Base-by-base conservation (phyloP, 495 filamentous ascomycete genomes). In the Cercophora newfieldiana region DNA sequence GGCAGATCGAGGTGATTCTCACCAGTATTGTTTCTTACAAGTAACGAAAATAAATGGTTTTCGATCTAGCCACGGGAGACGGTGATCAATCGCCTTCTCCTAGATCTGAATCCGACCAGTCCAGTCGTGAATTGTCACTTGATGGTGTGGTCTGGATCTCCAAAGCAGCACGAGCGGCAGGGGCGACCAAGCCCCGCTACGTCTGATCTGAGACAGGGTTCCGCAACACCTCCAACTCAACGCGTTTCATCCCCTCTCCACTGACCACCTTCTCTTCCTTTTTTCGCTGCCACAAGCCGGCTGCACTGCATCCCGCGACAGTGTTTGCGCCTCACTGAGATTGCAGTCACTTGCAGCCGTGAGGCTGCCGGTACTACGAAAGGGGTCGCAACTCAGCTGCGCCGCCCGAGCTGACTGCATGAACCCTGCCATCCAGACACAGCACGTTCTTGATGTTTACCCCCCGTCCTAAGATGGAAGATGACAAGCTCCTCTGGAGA, bases 311-410 rank as follows among this genome's bases (percentile, higher is more conserved):
- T 31, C 47, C 60, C 26, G 47, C 47, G 22, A 50, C 44, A 62
- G 49, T 21, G 44, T n/a, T 7, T 28, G 21, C 28, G 3, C 14
- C n/a, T 16, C 44, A 16, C 16, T 6, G 60, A 63, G 61, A 63
- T 63, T 63, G 61, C 61, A 63, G 61, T 63, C 18, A 3, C 30
- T n/a, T 54, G 61, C n/a, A n/a, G n/a, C n/a, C n/a, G n/a, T n/a
- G n/a, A n/a, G n/a, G n/a, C n/a, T n/a, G n/a, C n/a, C n/a, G n/a
- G n/a, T n/a, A n/a, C n/a, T n/a, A n/a, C n/a, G n/a, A n/a, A n/a
- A n/a, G n/a, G 31, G 30, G 37, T 44, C 37, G 37, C 37, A n/a
- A n/a, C n/a, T 16, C 37, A 44, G 37, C 12, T 44, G 37, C 50
- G 37, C 12, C 18, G 37, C 50, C 22, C 10, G 50, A 4, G 48